These are phyloP conservation scores for Komagataea norvegica DNA, from an alignment of 1,139 yeast species.

Conservation along the genomic window DNA sequence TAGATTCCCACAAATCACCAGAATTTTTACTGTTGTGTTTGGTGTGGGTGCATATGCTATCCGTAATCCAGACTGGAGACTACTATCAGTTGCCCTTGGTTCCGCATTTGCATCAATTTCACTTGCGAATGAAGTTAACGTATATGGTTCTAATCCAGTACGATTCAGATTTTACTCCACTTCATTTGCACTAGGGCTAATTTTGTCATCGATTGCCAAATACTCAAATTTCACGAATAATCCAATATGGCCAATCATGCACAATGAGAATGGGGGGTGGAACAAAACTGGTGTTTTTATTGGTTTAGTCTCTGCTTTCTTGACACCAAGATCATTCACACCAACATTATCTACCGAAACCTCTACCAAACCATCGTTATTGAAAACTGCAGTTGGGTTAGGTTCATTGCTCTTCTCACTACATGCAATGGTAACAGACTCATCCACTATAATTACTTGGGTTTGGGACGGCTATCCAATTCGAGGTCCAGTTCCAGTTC, in stretches of 20 bases:
- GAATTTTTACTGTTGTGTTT: constrained; percentile 53
- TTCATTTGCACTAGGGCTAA: constrained; percentile 67
- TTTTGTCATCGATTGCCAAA: constrained; percentile 69
- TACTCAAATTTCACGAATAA: constrained; percentile 77
- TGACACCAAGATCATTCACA: constrained; percentile 37
- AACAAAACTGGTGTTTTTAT: constrained; percentile 65
- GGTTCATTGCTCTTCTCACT: constrained; percentile 73
- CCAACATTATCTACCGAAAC: constrained; percentile 13
- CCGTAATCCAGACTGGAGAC: constrained; percentile 62
- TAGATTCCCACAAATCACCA: constrained; percentile 45
- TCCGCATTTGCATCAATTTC: constrained; percentile 59
- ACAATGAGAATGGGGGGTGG: constrained; percentile 79
- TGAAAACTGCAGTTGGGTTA: constrained; percentile 62
- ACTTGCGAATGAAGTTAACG: constrained; percentile 54
- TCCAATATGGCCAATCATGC: constrained; percentile 96
- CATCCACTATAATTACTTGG: constrained; percentile 85
- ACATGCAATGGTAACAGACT: constrained; percentile 74
- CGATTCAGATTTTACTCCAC: constrained; percentile 39
- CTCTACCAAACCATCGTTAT: constrained; percentile 20
- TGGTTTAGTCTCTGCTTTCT: constrained; percentile 60
- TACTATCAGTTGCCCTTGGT: constrained; percentile 64
- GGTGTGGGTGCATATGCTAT: constrained; percentile 77
- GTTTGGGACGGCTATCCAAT: constrained; percentile 92
- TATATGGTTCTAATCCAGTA: constrained; percentile 31
- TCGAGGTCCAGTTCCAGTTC: constrained; percentile 83